These are phyloP conservation scores for Fusarium clavum DNA, from an alignment of 2,329 filamentous ascomycete species.

Conservation along the genomic window DNA sequence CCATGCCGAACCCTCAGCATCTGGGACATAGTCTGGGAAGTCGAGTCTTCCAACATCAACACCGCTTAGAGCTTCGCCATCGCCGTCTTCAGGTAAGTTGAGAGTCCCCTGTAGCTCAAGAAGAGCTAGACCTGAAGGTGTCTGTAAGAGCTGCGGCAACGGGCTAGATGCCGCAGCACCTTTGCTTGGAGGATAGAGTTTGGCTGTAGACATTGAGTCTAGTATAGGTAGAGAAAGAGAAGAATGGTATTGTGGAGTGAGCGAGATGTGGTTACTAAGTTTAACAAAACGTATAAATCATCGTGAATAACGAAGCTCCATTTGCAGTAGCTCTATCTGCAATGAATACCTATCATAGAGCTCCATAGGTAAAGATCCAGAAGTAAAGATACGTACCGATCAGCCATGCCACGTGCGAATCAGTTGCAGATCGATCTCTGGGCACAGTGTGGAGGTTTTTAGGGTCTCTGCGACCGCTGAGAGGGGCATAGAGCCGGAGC, in stretches of 20 bases:
- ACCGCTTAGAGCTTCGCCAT: constrained; percentile 48
- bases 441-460: constrained; percentile 19
- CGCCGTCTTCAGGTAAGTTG: constrained; percentile 70
- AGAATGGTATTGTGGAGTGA: too few species aligned
- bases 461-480: constrained; percentile 11
- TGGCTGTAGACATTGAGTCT: constrained; percentile 51
- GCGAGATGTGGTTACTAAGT: not conserved
- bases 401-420: constrained; percentile 2
- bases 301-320: not conserved
- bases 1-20: constrained; percentile 71
- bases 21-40: constrained; percentile 77
- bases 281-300: not conserved
- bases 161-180: constrained; percentile 58
- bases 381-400: constrained; percentile 18
- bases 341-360: not conserved
- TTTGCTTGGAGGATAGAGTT: constrained; percentile 56
- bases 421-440: not conserved
- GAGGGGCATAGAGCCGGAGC: not conserved
- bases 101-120: constrained; percentile 94
- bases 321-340: not conserved
- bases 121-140: constrained; percentile 87
- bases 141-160: constrained; percentile 85
- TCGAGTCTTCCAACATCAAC: constrained; percentile 74
- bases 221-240: not conserved
- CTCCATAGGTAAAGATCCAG: not conserved